These are phyloP conservation scores for Blastobotrys petasosporus DNA, from an alignment of 1,139 yeast genomes.

Conservation along the genomic window DNA sequence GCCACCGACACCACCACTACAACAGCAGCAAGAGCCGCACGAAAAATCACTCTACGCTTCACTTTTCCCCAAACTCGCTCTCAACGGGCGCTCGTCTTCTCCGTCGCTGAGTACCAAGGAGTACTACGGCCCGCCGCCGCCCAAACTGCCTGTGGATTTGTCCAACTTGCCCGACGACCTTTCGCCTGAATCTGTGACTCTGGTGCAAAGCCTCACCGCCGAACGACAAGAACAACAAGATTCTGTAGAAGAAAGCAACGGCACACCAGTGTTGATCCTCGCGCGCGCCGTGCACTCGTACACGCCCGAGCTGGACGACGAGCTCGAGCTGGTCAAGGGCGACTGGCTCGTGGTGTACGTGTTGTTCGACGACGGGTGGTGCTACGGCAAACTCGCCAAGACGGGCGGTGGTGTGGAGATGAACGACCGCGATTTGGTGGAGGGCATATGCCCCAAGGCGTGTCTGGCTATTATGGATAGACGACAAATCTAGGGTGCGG, in stretches of 20 bases:
- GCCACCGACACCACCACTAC: background rate
- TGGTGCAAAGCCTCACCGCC: too few species aligned
- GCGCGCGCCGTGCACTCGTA: slow-evolving; percentile 28
- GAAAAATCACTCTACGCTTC: too few species aligned
- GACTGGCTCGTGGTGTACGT: slow-evolving; percentile 31
- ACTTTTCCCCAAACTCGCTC: too few species aligned
- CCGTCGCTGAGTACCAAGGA: too few species aligned
- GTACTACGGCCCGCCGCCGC: too few species aligned
- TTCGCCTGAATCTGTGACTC: too few species aligned
- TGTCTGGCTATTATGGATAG: slow-evolving; percentile 19
- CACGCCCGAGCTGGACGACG: slow-evolving; percentile 33
- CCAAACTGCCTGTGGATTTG: too few species aligned
- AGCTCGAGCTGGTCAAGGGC: slow-evolving; percentile 29
- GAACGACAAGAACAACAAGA: too few species aligned
- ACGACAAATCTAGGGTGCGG: background rate
- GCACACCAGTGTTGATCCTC: slow-evolving; percentile 10
- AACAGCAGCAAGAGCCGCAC: background rate
- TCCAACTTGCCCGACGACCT: too few species aligned
- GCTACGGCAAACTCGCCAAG: slow-evolving; percentile 23
- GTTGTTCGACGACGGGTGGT: slow-evolving; percentile 38
- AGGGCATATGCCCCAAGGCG: slow-evolving; percentile 31
- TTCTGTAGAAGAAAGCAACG: too few species aligned
- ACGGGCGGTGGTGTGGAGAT: slow-evolving; percentile 15
- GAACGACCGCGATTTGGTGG: slow-evolving; percentile 12
- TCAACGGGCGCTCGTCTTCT: too few species aligned